Conservation (phyloP, 768 basidiomycete species). For the Suillus variegatus region DNA sequence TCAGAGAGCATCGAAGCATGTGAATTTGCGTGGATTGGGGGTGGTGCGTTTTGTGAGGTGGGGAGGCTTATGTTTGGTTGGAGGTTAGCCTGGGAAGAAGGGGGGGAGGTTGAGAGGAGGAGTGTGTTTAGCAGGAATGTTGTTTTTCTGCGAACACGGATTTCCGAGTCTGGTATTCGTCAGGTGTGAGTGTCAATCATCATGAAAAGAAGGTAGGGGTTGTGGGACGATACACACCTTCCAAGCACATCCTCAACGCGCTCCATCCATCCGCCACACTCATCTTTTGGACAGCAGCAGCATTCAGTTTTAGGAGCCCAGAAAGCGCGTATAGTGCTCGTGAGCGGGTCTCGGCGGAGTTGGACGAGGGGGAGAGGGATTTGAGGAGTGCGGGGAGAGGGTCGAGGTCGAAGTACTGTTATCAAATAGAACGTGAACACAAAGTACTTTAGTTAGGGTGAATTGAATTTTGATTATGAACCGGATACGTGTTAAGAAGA, state of each 20-base stretch:
- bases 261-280: constrained; percentile 62
- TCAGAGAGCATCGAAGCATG: neutral
- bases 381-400: constrained; percentile 67
- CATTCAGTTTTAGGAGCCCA: constrained; percentile 76
- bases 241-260: constrained; percentile 55
- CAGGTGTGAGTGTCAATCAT: neutral
- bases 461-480: neutral
- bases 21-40: constrained; percentile 49
- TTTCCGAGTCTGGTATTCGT: neutral
- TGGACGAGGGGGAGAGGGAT: constrained; percentile 52
- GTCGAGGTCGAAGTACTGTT: constrained; percentile 61
- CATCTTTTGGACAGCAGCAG: constrained; percentile 60
- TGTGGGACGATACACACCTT: constrained; percentile 36
- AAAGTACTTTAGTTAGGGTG: constrained; percentile 10
- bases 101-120: neutral
- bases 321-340: constrained; percentile 85
- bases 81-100: neutral
- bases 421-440: neutral
- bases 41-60: constrained; percentile 29
- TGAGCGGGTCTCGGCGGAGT: constrained; percentile 59
- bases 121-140: neutral
- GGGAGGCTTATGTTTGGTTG: constrained; percentile 23
- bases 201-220: neutral
- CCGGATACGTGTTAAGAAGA: neutral
- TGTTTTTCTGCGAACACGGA: neutral